phyloP scores from a whole-genome alignment of 805 yeast species.

The Crinitomyces ghanaensis region DNA sequence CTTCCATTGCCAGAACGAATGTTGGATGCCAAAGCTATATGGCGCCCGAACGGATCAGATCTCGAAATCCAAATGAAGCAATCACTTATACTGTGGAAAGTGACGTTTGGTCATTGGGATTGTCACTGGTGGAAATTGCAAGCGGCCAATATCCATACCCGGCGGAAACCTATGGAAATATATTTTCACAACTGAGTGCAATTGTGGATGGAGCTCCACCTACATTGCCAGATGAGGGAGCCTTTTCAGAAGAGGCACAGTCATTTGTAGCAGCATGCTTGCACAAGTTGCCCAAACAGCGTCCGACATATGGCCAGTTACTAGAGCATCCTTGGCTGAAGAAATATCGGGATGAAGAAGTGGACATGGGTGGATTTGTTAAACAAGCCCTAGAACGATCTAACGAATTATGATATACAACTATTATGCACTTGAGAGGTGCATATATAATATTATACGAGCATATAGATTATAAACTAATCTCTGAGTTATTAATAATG shows the following conservation, averaged over 20 bases:
- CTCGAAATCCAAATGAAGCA: constrained; percentile 24
- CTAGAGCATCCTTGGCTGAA: constrained; percentile 77
- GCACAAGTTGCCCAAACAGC: constrained; percentile 63
- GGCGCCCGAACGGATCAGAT: constrained; percentile 95
- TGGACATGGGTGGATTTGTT: constrained; percentile 31
- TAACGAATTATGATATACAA: no score
- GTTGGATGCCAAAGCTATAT: constrained; percentile 97
- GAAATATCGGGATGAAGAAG: constrained; percentile 32
- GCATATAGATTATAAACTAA: no score
- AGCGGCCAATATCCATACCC: constrained; percentile 94
- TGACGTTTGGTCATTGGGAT: constrained; percentile 91
- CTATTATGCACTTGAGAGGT: no score
- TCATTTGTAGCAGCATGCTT: constrained; percentile 62
- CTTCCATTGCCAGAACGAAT: constrained; percentile 88
- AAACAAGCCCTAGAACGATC: constrained; percentile 2
- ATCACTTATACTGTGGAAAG: constrained; percentile 71
- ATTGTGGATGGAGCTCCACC: constrained; percentile 96
- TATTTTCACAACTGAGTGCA: constrained; percentile 87
- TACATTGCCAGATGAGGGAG: constrained; percentile 46
- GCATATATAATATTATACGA: no score
- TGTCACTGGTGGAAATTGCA: constrained; percentile 83
- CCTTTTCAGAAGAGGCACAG: constrained; percentile 65
- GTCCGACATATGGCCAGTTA: constrained; percentile 73
- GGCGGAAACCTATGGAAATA: constrained; percentile 80
- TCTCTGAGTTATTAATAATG: no score